Evolutionary conservation across 1,139 yeast genomes (phyloP).

Genomic region (Diutina scorzettiae): DNA sequence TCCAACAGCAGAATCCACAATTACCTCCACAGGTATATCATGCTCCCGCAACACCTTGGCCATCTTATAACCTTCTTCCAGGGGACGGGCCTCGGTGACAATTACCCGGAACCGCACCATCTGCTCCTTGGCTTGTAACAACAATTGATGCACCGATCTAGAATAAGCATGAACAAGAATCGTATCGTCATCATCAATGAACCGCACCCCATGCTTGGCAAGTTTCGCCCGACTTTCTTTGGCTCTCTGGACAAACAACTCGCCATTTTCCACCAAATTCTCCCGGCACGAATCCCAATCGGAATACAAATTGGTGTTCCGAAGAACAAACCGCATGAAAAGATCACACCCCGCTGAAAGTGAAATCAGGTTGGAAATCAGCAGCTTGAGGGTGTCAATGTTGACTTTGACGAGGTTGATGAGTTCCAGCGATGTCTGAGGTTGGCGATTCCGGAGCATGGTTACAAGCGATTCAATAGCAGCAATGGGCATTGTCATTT

Average conservation of each 20-base stretch:
- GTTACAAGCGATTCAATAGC: constrained; percentile 93
- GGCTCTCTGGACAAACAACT: constrained; percentile 82
- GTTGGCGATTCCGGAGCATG: constrained; percentile 68
- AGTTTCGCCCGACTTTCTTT: constrained; percentile 80
- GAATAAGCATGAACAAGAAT: constrained; percentile 87
- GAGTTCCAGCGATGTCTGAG: constrained; percentile 86
- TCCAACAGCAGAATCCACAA: constrained; percentile 92
- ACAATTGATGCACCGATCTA: constrained; percentile 73
- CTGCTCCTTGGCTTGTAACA: constrained; percentile 62
- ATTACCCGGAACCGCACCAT: constrained; percentile 78
- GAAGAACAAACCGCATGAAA: constrained; percentile 82
- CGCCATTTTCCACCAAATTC: constrained; percentile 88
- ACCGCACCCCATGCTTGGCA: constrained; percentile 79
- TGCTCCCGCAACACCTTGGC: constrained; percentile 54
- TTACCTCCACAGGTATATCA: constrained; percentile 86
- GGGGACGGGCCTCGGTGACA: constrained; percentile 88
- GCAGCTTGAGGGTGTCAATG: constrained; percentile 56
- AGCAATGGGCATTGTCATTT: constrained; percentile 98
- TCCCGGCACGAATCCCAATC: constrained; percentile 95
- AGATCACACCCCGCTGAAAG: constrained; percentile 96
- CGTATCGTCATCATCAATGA: constrained; percentile 86
- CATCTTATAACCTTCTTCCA: constrained; percentile 68
- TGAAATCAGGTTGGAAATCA: constrained; percentile 85
- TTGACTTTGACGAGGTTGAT: constrained; percentile 72
- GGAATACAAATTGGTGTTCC: constrained; percentile 78